Percentiles rank a stretch among this genome's conserved stretches.
phyloP scores from a whole-genome alignment of 2,329 filamentous ascomycete species.

The Penicillium palitans region DNA sequence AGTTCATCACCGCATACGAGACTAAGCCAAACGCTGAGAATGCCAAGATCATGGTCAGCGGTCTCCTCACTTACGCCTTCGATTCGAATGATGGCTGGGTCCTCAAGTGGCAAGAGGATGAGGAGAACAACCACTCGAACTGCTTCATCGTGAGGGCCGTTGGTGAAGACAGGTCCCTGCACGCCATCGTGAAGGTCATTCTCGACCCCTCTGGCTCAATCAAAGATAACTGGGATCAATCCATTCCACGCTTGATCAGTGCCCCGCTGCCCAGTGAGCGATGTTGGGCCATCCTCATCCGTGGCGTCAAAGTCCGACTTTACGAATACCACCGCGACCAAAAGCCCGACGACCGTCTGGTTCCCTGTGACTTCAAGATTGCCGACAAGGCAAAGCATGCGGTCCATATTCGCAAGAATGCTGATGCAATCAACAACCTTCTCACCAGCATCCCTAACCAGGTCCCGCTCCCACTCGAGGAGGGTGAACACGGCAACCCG shows the following conservation, averaged over 20 bases:
- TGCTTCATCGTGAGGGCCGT: neutral
- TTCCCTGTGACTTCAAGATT: conserved; percentile 6
- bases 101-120: neutral
- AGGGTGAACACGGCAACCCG: neutral
- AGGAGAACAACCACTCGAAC: neutral
- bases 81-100: neutral
- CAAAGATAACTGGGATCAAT: neutral
- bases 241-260: neutral
- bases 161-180: neutral
- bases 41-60: neutral
- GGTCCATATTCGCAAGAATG: conserved; percentile 1
- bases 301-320: conserved; percentile 1
- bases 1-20: neutral
- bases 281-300: conserved; percentile 7
- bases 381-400: neutral
- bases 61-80: conserved; percentile 1
- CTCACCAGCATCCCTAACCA: neutral
- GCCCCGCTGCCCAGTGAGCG: neutral
- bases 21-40: neutral
- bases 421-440: neutral
- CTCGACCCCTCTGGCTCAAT: neutral
- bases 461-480: neutral
- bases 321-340: conserved; percentile 5
- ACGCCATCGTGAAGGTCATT: conserved; percentile 2
- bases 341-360: neutral